A percentile compares a stretch with the other conserved stretches of the same genome.
Evolutionary conservation across 176 grass and related monocot genomes (phyloP).

Genomic region (Avena eriantha): DNA sequence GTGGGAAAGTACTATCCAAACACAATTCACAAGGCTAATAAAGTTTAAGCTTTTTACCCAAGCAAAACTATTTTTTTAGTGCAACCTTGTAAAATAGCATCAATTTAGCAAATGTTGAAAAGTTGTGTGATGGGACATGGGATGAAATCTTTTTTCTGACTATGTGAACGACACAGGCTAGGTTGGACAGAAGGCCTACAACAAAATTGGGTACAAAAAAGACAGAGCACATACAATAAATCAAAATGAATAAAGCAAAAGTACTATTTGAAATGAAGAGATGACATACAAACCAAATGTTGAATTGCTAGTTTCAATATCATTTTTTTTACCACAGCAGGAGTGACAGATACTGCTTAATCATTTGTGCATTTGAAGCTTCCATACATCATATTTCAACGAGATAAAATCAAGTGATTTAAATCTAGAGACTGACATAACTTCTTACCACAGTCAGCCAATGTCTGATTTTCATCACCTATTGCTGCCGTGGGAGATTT

Average conservation of each 20-base stretch:
- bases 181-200: neutral
- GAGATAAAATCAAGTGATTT: constrained; percentile 25
- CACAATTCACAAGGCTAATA: constrained; percentile 22
- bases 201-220: neutral
- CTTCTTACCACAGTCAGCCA: constrained; percentile 67
- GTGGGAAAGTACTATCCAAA: neutral
- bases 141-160: constrained; percentile 3
- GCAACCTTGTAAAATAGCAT: constrained; percentile 4
- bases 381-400: constrained; percentile 30
- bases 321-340: constrained; percentile 8
- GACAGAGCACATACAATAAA: neutral
- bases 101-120: neutral
- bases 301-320: constrained; percentile 26
- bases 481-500: constrained; percentile 30
- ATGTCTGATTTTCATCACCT: constrained; percentile 40
- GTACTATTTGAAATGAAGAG: constrained; percentile 1
- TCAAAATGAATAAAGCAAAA: constrained; percentile 3
- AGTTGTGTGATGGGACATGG: neutral
- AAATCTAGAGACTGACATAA: constrained; percentile 5
- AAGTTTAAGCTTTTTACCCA: neutral
- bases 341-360: neutral
- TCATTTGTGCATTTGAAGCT: constrained; percentile 36
- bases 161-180: constrained; percentile 7
- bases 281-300: constrained; percentile 30
- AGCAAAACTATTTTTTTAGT: constrained; percentile 9